Evolutionary conservation across 805 yeast species (phyloP).

Genomic region (Jamesozyma piceae): DNA sequence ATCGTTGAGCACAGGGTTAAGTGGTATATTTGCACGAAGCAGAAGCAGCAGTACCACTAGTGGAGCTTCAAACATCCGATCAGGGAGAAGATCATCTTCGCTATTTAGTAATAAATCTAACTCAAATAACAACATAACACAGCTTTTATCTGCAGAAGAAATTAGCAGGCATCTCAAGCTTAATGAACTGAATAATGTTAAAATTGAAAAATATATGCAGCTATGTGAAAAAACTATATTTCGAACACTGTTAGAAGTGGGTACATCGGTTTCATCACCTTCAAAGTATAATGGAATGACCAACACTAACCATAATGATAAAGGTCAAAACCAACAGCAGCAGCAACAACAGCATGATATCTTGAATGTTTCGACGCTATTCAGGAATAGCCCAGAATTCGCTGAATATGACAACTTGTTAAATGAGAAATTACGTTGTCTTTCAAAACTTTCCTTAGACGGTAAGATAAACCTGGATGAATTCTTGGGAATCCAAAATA

Average conservation of each 20-base stretch:
- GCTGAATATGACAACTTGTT: constrained; percentile 22
- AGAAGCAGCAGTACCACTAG: constrained; percentile 22
- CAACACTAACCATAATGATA: neutral
- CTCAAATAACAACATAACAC: constrained; percentile 13
- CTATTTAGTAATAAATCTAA: constrained; percentile 20
- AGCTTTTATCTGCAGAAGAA: constrained; percentile 27
- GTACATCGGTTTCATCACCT: constrained; percentile 22
- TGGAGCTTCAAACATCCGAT: constrained; percentile 12
- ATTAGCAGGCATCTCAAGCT: constrained; percentile 19
- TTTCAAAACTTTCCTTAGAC: constrained; percentile 14
- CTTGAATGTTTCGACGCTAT: constrained; percentile 19
- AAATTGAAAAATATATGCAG: constrained; percentile 24
- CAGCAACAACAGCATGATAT: constrained; percentile 3
- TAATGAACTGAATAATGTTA: constrained; percentile 21
- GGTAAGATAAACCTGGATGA: constrained; percentile 19
- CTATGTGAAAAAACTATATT: constrained; percentile 26
- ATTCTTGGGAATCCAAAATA: constrained; percentile 19
- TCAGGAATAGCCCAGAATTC: constrained; percentile 28
- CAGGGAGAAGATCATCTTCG: constrained; percentile 27
- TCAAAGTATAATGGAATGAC: neutral
- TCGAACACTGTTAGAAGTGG: constrained; percentile 23
- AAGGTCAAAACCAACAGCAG: neutral
- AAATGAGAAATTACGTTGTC: constrained; percentile 15
- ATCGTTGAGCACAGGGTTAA: constrained; percentile 27
- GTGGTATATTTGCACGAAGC: constrained; percentile 30